Conservation (phyloP, 1,139 yeast genomes). For the Candida albicans region DNA sequence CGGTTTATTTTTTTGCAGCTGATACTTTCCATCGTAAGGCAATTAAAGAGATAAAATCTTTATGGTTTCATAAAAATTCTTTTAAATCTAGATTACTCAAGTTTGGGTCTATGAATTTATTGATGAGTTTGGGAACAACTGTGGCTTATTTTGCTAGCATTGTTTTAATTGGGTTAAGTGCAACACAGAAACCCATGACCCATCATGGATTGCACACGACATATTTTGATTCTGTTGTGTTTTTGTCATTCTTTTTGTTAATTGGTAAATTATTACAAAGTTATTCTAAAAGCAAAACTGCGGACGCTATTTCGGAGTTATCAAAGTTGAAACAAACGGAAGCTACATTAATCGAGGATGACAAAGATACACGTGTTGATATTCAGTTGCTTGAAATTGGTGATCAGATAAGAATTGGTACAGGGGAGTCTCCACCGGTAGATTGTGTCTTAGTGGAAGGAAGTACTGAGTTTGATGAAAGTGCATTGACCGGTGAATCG, state of each 20-base stretch:
- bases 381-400: slow-evolving; percentile 61
- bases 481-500: slow-evolving; percentile 78
- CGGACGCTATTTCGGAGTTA: slow-evolving; percentile 60
- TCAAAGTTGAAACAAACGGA: slow-evolving; percentile 49
- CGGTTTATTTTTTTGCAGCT: slow-evolving; percentile 74
- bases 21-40: slow-evolving; percentile 73
- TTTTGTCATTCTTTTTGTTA: slow-evolving; percentile 66
- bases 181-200: slow-evolving; percentile 30
- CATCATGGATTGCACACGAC: slow-evolving; percentile 57
- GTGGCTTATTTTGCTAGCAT: slow-evolving; percentile 72
- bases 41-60: slow-evolving; percentile 51
- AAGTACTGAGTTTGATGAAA: slow-evolving; percentile 63
- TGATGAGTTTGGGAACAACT: slow-evolving; percentile 71
- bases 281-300: slow-evolving; percentile 64
- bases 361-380: slow-evolving; percentile 29
- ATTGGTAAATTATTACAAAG: slow-evolving; percentile 71
- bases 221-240: slow-evolving; percentile 78
- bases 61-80: slow-evolving; percentile 59
- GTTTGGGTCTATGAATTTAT: slow-evolving; percentile 76
- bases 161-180: slow-evolving; percentile 52
- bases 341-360: slow-evolving; percentile 49
- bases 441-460: slow-evolving; percentile 68
- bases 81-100: slow-evolving; percentile 58
- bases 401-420: slow-evolving; percentile 55
- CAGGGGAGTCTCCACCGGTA: slow-evolving; percentile 74